Evolutionary conservation across 768 basidiomycete species (phyloP).

Genomic region (Calvatia gigantea): DNA sequence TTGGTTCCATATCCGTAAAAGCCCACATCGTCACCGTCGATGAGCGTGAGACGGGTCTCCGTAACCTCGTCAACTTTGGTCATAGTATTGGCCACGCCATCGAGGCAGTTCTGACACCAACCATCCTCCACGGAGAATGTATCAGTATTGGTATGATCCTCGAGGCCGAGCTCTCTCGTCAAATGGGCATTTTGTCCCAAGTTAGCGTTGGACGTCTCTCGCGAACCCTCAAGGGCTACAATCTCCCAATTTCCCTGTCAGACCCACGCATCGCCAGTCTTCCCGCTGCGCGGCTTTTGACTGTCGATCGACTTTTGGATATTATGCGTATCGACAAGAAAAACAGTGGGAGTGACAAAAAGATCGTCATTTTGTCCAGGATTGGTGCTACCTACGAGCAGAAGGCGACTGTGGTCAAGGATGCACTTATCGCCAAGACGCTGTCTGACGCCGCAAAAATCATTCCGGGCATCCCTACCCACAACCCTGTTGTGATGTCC

Average conservation of each 20-base stretch:
- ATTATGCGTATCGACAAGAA: conserved; percentile 98
- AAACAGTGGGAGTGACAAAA: conserved; percentile 90
- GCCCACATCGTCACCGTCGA: conserved; percentile 96
- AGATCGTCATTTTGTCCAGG: conserved; percentile 85
- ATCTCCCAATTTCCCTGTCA: conserved; percentile 77
- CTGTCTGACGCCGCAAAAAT: conserved; percentile 80
- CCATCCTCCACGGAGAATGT: conserved; percentile 95
- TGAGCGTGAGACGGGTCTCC: conserved; percentile 93
- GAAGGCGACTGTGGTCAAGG: conserved; percentile 82
- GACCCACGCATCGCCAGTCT: conserved; percentile 77
- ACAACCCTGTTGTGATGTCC: conserved; percentile 66
- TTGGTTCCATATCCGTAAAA: conserved; percentile 92
- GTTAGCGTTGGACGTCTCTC: conserved; percentile 90
- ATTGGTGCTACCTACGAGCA: conserved; percentile 93
- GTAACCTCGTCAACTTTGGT: conserved; percentile 98
- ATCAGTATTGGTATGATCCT: conserved; percentile 95
- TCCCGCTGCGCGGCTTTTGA: conserved; percentile 67
- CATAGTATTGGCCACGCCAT: conserved; percentile 99
- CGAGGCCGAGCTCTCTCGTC: conserved; percentile 90
- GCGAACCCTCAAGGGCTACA: conserved; percentile 86
- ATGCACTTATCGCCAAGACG: conserved; percentile 77
- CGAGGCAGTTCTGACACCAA: conserved; percentile 91
- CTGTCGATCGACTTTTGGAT: conserved; percentile 80
- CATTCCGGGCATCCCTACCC: conserved; percentile 59
- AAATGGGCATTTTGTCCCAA: conserved; percentile 84